Percentiles rank a stretch among this genome's conserved stretches.
Evolutionary conservation across 306 rosid genomes (phyloP).

Genomic region (Echinosophora koreensis): DNA sequence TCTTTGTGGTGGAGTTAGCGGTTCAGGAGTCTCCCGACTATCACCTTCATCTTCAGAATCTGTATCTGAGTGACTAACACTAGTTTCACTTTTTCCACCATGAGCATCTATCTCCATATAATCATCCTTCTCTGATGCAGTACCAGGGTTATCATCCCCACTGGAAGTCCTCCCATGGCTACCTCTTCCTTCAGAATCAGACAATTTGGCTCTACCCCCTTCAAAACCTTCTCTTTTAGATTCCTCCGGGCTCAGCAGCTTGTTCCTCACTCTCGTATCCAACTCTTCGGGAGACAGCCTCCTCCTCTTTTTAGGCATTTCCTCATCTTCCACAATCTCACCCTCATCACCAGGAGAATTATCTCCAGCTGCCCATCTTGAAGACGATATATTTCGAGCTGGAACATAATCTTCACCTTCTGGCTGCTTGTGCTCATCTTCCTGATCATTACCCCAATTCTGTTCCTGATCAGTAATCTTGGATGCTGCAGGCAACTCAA

Average conservation of each 20-base stretch:
- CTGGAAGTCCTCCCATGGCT: conserved; percentile 61
- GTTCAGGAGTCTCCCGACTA: conserved; percentile 63
- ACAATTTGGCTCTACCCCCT: conserved; percentile 64
- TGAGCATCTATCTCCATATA: conserved; percentile 73
- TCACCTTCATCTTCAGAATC: conserved; percentile 77
- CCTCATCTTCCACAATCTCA: conserved; percentile 68
- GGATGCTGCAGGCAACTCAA: conserved; percentile 41
- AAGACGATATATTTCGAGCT: conserved; percentile 82
- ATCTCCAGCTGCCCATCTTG: conserved; percentile 95
- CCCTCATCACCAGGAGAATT: conserved; percentile 92
- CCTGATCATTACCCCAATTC: conserved; percentile 52
- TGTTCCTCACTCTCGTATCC: conserved; percentile 60
- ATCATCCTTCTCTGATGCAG: conserved; percentile 73
- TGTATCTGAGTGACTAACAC: conserved; percentile 61
- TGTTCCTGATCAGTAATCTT: conserved; percentile 47
- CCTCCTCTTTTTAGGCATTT: conserved; percentile 68
- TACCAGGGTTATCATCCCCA: conserved; percentile 67
- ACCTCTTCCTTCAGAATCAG: conserved; percentile 75
- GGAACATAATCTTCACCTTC: conserved; percentile 83
- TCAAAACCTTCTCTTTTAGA: conserved; percentile 70
- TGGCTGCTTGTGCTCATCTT: conserved; percentile 63
- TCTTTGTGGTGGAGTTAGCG: conserved; percentile 71
- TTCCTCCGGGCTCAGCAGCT: conserved; percentile 76
- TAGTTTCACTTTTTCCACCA: conserved; percentile 56
- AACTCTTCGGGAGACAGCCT: conserved; percentile 55